Conservation (phyloP, 2,329 filamentous ascomycete species). For the Metarhizium brunneum region DNA sequence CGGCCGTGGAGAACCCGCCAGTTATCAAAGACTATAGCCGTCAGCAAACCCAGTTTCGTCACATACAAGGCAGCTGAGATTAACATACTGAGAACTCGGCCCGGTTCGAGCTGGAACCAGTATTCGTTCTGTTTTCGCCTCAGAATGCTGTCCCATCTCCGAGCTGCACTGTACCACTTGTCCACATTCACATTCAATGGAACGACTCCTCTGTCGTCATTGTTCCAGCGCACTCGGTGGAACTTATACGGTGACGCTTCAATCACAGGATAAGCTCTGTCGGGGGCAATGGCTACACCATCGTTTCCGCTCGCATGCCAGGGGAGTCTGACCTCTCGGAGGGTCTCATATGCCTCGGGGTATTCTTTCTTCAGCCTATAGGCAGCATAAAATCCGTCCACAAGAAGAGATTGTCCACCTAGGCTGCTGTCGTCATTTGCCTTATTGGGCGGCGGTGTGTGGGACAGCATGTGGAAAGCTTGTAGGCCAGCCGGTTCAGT, state of each 20-base stretch:
- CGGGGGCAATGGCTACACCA: slow-evolving; percentile 70
- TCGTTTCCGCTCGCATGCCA: slow-evolving; percentile 87
- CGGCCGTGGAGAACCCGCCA: slow-evolving; percentile 90
- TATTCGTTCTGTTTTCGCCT: slow-evolving; percentile 57
- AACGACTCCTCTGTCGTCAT: slow-evolving; percentile 71
- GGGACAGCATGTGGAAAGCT: slow-evolving; percentile 82
- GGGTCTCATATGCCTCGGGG: slow-evolving; percentile 43
- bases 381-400: slow-evolving; percentile 78
- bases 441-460: slow-evolving; percentile 35
- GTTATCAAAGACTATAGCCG: slow-evolving; percentile 73
- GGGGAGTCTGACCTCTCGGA: slow-evolving; percentile 51
- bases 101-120: slow-evolving; percentile 74
- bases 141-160: slow-evolving; percentile 63
- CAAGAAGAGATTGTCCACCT: slow-evolving; percentile 72
- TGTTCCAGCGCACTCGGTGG: slow-evolving; percentile 80
- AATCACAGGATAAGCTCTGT: slow-evolving; percentile 62
- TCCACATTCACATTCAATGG: slow-evolving; percentile 41
- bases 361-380: slow-evolving; percentile 44
- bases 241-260: slow-evolving; percentile 39
- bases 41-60: neutral
- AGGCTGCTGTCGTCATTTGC: slow-evolving; percentile 22
- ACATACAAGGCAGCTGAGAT: neutral
- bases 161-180: slow-evolving; percentile 73
- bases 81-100: slow-evolving; percentile 61
- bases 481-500: slow-evolving; percentile 86